These are phyloP conservation scores for Neofusicoccum laricinum DNA, from an alignment of 2,329 filamentous ascomycete species.

Conservation along the genomic window DNA sequence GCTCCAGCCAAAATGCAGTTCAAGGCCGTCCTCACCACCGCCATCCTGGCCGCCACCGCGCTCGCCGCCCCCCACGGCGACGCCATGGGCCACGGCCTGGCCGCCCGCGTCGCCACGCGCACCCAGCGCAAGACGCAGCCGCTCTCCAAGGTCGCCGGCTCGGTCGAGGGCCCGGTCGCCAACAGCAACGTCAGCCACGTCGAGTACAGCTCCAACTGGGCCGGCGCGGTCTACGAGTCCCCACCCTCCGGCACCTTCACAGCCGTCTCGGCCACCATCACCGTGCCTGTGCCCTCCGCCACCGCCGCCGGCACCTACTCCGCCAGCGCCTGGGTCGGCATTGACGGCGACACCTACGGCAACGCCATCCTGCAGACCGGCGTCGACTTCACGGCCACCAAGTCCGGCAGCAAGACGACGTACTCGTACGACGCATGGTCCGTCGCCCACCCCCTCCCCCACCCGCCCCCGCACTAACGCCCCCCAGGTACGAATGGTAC, in stretches of 20 bases:
- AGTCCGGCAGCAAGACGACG: constrained; percentile 28
- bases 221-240: constrained; percentile 53
- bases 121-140: constrained; percentile 19
- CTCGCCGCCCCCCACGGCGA: constrained; percentile 44
- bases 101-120: constrained; percentile 34
- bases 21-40: neutral
- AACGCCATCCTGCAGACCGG: constrained; percentile 57
- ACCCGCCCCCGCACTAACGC: too few relatives aligned
- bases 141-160: constrained; percentile 53
- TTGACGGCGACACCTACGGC: constrained; percentile 58
- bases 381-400: constrained; percentile 51
- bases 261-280: constrained; percentile 53
- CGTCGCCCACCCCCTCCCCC: too few relatives aligned
- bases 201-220: constrained; percentile 49
- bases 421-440: constrained; percentile 53
- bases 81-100: constrained; percentile 27
- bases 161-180: constrained; percentile 45
- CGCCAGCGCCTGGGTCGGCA: constrained; percentile 59
- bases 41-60: constrained; percentile 40
- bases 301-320: constrained; percentile 43
- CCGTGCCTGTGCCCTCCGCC: constrained; percentile 49
- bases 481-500: constrained; percentile 32
- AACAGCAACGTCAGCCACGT: constrained; percentile 51
- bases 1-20: too few relatives aligned
- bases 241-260: constrained; percentile 45